These are phyloP conservation scores for Pythium sp. DNA, from an alignment of 352 stramenopile species.

Conservation along the genomic window DNA sequence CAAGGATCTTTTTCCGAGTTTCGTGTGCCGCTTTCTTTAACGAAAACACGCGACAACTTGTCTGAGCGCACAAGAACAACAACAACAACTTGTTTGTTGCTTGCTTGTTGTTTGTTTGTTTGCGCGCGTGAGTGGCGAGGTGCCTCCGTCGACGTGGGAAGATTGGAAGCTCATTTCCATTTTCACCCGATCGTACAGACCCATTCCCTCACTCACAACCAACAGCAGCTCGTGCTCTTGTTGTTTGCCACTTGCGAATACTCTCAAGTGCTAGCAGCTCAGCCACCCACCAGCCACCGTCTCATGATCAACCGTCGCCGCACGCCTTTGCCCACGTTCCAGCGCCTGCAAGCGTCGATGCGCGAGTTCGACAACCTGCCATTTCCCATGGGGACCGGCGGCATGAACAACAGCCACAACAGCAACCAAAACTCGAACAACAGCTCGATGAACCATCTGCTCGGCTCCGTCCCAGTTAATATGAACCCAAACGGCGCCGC, in stretches of 20 bases:
- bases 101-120: background rate
- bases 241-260: background rate
- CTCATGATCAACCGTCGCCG: conserved; percentile 46
- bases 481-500: conserved; percentile 13
- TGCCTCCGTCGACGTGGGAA: background rate
- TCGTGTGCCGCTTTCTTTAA: conserved; percentile 15
- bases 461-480: background rate
- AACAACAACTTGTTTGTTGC: background rate
- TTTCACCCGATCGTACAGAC: background rate
- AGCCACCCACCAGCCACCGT: conserved; percentile 4
- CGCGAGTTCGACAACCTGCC: conserved; percentile 36
- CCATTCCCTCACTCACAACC: conserved; percentile 6
- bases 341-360: conserved; percentile 50
- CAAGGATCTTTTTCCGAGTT: background rate
- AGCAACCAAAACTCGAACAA: conserved; percentile 13
- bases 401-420: conserved; percentile 11
- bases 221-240: background rate
- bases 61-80: background rate
- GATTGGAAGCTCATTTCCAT: conserved; percentile 9
- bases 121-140: background rate
- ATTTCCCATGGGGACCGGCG: conserved; percentile 18
- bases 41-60: conserved; percentile 6
- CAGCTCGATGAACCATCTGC: conserved; percentile 8
- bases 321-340: conserved; percentile 36
- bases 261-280: background rate